Conservation (phyloP, 805 yeast species). For the Ogataea saltuana region DNA sequence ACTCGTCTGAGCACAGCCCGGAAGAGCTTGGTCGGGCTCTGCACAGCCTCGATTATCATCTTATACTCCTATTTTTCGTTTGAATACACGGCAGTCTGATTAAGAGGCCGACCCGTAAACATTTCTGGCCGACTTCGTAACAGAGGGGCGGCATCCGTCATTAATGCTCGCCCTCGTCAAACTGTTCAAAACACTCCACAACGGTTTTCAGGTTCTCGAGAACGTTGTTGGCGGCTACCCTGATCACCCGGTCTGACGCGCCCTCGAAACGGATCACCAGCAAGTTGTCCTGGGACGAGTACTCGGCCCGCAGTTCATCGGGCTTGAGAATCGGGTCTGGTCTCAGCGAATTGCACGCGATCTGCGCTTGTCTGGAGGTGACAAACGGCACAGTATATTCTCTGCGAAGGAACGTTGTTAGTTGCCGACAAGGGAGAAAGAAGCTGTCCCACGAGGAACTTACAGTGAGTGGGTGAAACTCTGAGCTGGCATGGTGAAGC, state of each 20-base stretch:
- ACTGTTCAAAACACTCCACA: slow-evolving; percentile 77
- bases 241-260: slow-evolving; percentile 67
- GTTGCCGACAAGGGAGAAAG: background rate
- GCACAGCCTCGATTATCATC: too few relatives aligned
- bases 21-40: too few relatives aligned
- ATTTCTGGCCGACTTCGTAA: too few relatives aligned
- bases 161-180: too few relatives aligned
- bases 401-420: background rate
- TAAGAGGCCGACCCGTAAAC: too few relatives aligned
- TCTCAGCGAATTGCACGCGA: slow-evolving; percentile 58
- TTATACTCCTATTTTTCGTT: too few relatives aligned
- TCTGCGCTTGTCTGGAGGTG: slow-evolving; percentile 54
- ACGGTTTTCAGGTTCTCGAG: slow-evolving; percentile 76
- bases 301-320: slow-evolving; percentile 56
- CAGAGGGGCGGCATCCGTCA: too few relatives aligned
- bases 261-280: slow-evolving; percentile 57
- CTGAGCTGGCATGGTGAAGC: background rate
- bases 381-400: slow-evolving; percentile 63
- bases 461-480: slow-evolving; percentile 16
- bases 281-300: slow-evolving; percentile 35
- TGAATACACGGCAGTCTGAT: too few relatives aligned
- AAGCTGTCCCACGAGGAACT: slow-evolving; percentile 1
- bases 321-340: slow-evolving; percentile 86
- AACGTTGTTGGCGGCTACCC: slow-evolving; percentile 83
- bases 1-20: slow-evolving; percentile 48